A percentile compares a stretch with the other conserved stretches of the same genome.
phyloP scores from a whole-genome alignment of 805 yeast species.

The Cyberlindnera nakhonratchasimensis region DNA sequence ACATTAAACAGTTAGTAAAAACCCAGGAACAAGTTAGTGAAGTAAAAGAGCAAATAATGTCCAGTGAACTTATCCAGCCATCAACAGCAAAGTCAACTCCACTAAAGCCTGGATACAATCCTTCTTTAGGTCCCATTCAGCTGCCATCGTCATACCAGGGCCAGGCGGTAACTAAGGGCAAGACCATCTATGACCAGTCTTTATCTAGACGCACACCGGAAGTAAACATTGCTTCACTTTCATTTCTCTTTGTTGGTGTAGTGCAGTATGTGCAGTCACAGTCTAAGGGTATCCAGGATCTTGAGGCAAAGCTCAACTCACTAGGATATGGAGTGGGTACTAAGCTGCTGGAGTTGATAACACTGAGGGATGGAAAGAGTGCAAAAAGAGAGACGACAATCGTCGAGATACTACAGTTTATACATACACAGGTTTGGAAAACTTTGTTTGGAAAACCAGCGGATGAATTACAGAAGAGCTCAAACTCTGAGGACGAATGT shows the following conservation, averaged over 20 bases:
- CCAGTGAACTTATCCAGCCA: constrained; percentile 24
- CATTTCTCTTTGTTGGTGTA: constrained; percentile 67
- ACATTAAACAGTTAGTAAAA: too few relatives aligned
- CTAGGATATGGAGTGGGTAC: constrained; percentile 79
- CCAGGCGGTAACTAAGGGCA: constrained; percentile 13
- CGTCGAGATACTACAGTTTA: constrained; percentile 67
- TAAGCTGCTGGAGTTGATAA: constrained; percentile 63
- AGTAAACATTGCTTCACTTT: constrained; percentile 61
- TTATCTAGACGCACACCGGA: constrained; percentile 63
- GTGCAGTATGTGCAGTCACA: constrained; percentile 61
- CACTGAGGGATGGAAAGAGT: constrained; percentile 62
- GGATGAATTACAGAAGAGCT: constrained; percentile 70
- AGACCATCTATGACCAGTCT: constrained; percentile 61
- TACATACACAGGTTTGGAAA: constrained; percentile 72
- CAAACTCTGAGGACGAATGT: constrained; percentile 57
- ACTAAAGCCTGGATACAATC: constrained; percentile 27
- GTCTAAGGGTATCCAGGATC: constrained; percentile 65
- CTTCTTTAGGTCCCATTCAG: constrained; percentile 29
- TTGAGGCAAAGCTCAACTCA: constrained; percentile 59
- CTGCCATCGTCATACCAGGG: constrained; percentile 26
- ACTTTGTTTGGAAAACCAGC: constrained; percentile 69
- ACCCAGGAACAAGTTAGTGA: neutral
- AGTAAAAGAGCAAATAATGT: constrained; percentile 7
- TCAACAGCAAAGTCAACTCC: constrained; percentile 21
- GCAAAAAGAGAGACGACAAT: constrained; percentile 65